Percentiles rank a stretch among this genome's conserved stretches.
These are phyloP conservation scores for Gossypium australe DNA, from an alignment of 345 rosid species.

Conservation along the genomic window DNA sequence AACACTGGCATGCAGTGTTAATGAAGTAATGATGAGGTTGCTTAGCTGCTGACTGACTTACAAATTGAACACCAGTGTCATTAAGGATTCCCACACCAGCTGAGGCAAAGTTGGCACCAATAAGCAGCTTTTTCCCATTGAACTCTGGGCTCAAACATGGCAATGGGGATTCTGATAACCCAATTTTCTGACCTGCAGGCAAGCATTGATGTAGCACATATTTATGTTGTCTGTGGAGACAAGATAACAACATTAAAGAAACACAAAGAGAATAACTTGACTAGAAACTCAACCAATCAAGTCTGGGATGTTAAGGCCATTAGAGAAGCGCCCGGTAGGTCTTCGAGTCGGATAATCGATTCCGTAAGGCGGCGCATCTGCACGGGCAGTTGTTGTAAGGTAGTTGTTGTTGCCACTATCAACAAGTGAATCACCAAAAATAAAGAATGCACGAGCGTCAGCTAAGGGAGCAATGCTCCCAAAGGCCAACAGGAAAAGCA, in stretches of 20 bases:
- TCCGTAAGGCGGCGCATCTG: conserved; percentile 72
- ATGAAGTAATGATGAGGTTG: too few species aligned
- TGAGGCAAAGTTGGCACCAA: conserved; percentile 89
- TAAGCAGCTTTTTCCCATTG: conserved; percentile 42
- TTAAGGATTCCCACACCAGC: conserved; percentile 67
- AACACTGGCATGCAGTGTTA: too few species aligned
- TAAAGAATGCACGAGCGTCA: conserved; percentile 50
- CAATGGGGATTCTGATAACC: conserved; percentile 43
- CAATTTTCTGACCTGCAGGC: conserved; percentile 47
- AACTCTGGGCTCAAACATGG: conserved; percentile 74
- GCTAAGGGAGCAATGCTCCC: conserved; percentile 15
- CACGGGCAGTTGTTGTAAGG: conserved; percentile 70
- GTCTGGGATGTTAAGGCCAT: conserved; percentile 80
- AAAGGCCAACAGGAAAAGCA: conserved; percentile 19
- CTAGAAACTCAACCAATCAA: conserved; percentile 44
- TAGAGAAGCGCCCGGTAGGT: conserved; percentile 79
- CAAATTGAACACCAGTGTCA: conserved; percentile 64
- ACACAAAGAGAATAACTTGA: background rate
- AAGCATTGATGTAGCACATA: background rate
- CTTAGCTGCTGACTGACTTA: conserved; percentile 17
- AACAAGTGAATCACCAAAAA: conserved; percentile 76
- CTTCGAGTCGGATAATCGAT: conserved; percentile 58
- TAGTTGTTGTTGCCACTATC: conserved; percentile 87
- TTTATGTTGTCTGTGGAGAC: background rate
- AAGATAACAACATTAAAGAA: background rate